phyloP scores from a whole-genome alignment of 768 basidiomycete genomes.

The Suillus discolor region DNA sequence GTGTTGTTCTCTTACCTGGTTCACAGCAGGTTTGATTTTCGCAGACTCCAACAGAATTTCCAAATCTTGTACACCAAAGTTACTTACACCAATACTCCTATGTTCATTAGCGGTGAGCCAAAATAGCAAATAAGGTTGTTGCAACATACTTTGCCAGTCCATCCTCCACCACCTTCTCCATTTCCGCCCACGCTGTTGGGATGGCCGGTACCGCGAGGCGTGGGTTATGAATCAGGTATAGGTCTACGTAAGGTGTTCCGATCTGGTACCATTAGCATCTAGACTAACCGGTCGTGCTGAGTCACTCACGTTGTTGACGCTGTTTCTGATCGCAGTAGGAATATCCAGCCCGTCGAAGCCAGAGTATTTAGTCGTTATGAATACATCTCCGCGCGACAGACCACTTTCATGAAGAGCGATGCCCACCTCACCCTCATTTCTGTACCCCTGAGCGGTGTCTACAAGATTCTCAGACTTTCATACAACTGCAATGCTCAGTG shows the following conservation, averaged over 20 bases:
- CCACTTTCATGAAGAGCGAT: slow-evolving; percentile 50
- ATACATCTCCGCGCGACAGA: slow-evolving; percentile 55
- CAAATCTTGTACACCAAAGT: slow-evolving; percentile 61
- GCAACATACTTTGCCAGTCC: slow-evolving; percentile 55
- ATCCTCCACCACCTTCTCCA: slow-evolving; percentile 59
- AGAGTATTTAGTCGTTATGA: slow-evolving; percentile 70
- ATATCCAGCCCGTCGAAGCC: slow-evolving; percentile 57
- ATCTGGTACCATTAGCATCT: slow-evolving; percentile 41
- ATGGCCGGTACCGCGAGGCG: slow-evolving; percentile 57
- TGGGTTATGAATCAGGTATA: slow-evolving; percentile 72
- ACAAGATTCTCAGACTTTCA: neutral
- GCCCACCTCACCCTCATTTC: slow-evolving; percentile 58
- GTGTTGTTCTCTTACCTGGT: slow-evolving; percentile 51
- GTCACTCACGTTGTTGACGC: slow-evolving; percentile 52
- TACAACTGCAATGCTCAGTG: neutral
- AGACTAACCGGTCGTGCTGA: neutral
- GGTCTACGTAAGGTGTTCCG: slow-evolving; percentile 63
- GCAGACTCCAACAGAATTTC: slow-evolving; percentile 56
- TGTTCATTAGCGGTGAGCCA: neutral
- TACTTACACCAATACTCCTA: slow-evolving; percentile 76
- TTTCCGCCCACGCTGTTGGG: slow-evolving; percentile 60
- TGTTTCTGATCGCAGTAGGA: slow-evolving; percentile 56
- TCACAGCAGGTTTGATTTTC: slow-evolving; percentile 64
- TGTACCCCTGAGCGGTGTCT: slow-evolving; percentile 65
- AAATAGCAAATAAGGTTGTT: slow-evolving; percentile 8